These are phyloP conservation scores for Selaginella moellendorffii DNA, from an alignment of 75 land plant species.

Conservation along the genomic window DNA sequence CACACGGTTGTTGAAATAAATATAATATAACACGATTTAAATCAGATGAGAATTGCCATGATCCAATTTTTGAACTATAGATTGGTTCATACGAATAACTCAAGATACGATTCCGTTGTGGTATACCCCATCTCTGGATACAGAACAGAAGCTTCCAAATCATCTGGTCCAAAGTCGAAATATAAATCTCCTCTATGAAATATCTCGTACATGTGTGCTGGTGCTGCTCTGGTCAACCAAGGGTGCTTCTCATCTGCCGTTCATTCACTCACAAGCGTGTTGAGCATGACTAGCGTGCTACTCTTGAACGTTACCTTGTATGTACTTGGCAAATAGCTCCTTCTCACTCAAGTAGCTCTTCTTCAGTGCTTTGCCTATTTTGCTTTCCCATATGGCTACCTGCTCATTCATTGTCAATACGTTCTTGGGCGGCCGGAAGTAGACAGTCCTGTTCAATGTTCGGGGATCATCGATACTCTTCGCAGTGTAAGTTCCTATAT, in stretches of 20 bases:
- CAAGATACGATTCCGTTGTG: constrained; percentile 34
- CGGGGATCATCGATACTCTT: constrained; percentile 41
- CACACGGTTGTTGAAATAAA: no score
- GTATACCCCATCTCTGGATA: constrained; percentile 52
- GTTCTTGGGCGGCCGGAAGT: constrained; percentile 34
- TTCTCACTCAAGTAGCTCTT: constrained; percentile 10
- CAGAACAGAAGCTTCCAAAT: constrained; percentile 36
- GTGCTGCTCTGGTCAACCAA: constrained; percentile 17
- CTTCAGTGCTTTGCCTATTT: constrained; percentile 21
- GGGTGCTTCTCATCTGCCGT: no score
- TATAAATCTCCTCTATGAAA: constrained; percentile 52
- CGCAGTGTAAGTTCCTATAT: constrained; percentile 38
- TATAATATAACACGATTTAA: no score
- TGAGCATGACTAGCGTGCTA: no score
- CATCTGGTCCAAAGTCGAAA: constrained; percentile 29
- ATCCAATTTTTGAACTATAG: no score
- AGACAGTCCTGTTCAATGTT: constrained; percentile 41
- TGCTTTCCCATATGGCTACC: constrained; percentile 37
- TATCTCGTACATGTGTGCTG: constrained; percentile 17
- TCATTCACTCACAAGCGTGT: no score
- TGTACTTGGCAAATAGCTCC: constrained; percentile 9
- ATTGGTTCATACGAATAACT: no score
- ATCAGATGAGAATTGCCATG: no score
- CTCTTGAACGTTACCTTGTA: constrained; percentile 24
- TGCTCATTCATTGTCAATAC: constrained; percentile 31